These are phyloP conservation scores for Trichoderma afroharzianum DNA, from an alignment of 2,329 filamentous ascomycete genomes.

Conservation along the genomic window DNA sequence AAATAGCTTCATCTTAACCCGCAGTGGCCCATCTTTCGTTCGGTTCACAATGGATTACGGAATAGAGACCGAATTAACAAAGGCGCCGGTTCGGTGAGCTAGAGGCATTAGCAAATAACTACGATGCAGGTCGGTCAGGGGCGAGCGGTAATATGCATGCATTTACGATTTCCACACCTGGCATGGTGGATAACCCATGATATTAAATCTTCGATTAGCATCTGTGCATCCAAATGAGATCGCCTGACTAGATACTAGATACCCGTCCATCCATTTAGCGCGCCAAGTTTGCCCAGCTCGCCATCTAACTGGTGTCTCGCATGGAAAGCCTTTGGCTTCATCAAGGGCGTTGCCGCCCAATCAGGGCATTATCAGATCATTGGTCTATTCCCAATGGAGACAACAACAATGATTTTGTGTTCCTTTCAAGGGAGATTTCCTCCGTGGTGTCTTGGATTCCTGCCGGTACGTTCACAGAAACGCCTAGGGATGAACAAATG, in stretches of 20 bases:
- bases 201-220: constrained; percentile 6
- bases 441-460: not conserved
- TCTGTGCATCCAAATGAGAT: not conserved
- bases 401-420: not conserved
- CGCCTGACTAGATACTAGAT: not conserved
- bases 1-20: constrained; percentile 10
- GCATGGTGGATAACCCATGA: not conserved
- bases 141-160: not conserved
- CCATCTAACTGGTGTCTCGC: not conserved
- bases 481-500: not conserved
- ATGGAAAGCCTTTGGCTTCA: not conserved
- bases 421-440: not conserved
- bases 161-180: not conserved
- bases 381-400: not conserved
- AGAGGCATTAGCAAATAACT: not conserved
- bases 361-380: not conserved
- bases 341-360: not conserved
- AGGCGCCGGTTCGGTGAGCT: not conserved
- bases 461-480: not conserved
- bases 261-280: constrained; percentile 1
- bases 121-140: not conserved
- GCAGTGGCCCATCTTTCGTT: not conserved
- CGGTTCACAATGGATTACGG: not conserved
- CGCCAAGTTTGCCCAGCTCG: not conserved
- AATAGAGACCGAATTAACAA: not conserved